phyloP scores from a whole-genome alignment of 139 green algal genomes.

The Eudorina sp. region DNA sequence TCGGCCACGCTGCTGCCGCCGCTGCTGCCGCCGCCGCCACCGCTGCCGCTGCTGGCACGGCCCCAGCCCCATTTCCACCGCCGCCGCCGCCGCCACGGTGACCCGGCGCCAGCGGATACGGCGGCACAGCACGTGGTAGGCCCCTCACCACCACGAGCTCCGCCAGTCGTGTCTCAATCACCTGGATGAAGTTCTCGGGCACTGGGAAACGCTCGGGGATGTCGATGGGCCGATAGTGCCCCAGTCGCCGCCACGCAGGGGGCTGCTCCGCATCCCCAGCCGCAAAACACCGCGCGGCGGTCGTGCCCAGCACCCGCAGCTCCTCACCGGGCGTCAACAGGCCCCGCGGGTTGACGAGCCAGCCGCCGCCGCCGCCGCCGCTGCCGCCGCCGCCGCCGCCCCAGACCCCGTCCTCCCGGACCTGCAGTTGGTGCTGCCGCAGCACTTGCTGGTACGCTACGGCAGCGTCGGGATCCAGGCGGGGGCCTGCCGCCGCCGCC shows the following conservation, averaged over 20 bases:
- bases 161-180: not conserved
- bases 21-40: no score
- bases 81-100: no score
- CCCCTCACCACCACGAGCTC: not conserved
- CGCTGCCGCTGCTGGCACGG: no score
- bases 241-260: not conserved
- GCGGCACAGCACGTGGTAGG: not conserved
- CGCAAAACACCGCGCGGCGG: no score
- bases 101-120: constrained; percentile 19
- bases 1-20: no score
- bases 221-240: not conserved
- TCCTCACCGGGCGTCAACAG: constrained; percentile 4
- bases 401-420: not conserved
- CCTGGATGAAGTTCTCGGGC: not conserved
- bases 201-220: not conserved
- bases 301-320: not conserved
- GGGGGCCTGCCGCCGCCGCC: no score
- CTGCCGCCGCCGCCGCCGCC: no score
- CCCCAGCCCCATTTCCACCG: no score
- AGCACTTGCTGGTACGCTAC: not conserved
- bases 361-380: no score
- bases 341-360: constrained; percentile 4
- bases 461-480: not conserved
- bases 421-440: no score
- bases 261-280: no score